Conservation (phyloP, 805 yeast genomes). For the Suhomyces prunicola region DNA sequence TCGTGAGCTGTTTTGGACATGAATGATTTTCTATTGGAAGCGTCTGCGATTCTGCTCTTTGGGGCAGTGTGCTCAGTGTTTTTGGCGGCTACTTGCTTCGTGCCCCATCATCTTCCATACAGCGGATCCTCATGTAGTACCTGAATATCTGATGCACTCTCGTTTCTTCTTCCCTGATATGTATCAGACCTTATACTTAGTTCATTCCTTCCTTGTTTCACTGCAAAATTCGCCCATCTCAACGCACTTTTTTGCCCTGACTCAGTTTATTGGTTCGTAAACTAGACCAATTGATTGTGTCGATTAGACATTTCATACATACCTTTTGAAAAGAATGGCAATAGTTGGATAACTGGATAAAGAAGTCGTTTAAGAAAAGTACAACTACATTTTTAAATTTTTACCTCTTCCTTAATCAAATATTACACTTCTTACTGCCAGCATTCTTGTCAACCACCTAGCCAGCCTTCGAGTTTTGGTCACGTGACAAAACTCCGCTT, state of each 20-base stretch:
- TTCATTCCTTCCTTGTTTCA: neutral
- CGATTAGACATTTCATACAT: neutral
- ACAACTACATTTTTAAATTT: neutral
- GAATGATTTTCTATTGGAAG: neutral
- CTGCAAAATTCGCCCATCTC: neutral
- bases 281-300: neutral
- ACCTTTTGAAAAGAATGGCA: conserved; percentile 2
- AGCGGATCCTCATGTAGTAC: neutral
- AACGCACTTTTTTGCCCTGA: neutral
- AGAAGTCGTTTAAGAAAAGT: neutral
- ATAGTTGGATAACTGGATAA: conserved; percentile 2
- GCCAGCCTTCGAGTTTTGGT: neutral
- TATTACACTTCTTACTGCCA: neutral
- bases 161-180: neutral
- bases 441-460: neutral
- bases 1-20: neutral
- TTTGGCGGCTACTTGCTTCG: neutral
- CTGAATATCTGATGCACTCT: neutral
- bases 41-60: neutral
- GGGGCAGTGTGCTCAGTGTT: neutral
- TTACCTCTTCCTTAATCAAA: neutral
- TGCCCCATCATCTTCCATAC: neutral
- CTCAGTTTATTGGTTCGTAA: neutral
- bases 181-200: neutral
- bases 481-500: neutral